phyloP scores from a whole-genome alignment of 2,329 filamentous ascomycete genomes.

The Cladosporium sp. region DNA sequence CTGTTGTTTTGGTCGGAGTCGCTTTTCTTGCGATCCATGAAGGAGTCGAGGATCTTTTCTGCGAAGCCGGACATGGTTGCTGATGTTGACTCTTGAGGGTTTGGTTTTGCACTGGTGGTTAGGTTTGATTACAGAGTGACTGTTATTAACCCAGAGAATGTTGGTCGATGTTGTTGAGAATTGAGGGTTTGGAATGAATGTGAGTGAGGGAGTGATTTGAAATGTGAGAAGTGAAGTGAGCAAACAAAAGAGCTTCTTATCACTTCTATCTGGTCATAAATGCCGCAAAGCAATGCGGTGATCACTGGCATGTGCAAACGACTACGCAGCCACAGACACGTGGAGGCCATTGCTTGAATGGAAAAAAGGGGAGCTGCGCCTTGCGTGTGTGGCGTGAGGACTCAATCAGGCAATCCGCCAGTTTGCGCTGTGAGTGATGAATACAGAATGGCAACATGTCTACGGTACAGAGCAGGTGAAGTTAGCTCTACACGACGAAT shows the following conservation, averaged over 20 bases:
- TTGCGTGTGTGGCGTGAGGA: too few relatives aligned
- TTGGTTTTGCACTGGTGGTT: too few relatives aligned
- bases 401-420: too few relatives aligned
- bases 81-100: background rate
- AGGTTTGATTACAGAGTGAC: too few relatives aligned
- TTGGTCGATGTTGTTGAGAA: background rate
- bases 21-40: slow-evolving; percentile 16
- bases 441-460: too few relatives aligned
- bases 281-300: background rate
- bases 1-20: slow-evolving; percentile 7
- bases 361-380: background rate
- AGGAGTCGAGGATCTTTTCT: slow-evolving; percentile 27
- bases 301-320: slow-evolving; percentile 8
- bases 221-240: background rate
- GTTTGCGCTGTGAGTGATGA: too few relatives aligned
- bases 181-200: background rate
- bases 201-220: background rate
- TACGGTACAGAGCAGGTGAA: too few relatives aligned
- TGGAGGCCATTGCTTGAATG: background rate
- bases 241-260: too few relatives aligned
- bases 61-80: slow-evolving; percentile 25
- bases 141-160: background rate
- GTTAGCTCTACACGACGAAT: too few relatives aligned
- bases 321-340: slow-evolving; percentile 6
- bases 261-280: background rate